A percentile compares a stretch with the other conserved stretches of the same genome.
Conservation (phyloP, 257 asterid genomes). For the Asclepias syriaca region DNA sequence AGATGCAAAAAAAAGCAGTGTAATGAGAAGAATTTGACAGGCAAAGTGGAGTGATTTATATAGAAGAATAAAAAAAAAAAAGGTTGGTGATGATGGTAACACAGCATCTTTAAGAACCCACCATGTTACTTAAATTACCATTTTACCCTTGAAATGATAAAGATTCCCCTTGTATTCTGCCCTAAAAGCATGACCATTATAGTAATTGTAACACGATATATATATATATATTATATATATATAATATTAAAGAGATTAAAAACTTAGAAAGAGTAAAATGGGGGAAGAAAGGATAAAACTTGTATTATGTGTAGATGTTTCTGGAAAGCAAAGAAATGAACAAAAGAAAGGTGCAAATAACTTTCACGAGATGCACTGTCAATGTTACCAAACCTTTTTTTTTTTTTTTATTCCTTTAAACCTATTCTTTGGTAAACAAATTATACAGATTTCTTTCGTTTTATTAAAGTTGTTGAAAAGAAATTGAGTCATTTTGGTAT, state of each 20-base stretch:
- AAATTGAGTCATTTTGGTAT: no score
- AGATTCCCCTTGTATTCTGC: background rate
- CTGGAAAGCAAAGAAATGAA: slow-evolving; percentile 29
- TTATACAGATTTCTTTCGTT: no score
- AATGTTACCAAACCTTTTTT: slow-evolving; percentile 3
- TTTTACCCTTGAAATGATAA: background rate
- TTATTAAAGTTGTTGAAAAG: no score
- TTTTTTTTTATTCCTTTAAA: background rate
- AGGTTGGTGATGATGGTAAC: slow-evolving; percentile 17
- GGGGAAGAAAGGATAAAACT: background rate
- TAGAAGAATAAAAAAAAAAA: background rate
- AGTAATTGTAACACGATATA: background rate
- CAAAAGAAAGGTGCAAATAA: slow-evolving; percentile 18
- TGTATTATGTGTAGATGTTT: slow-evolving; percentile 16
- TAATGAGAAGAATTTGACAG: background rate
- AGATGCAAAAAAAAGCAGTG: background rate
- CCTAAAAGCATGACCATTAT: background rate
- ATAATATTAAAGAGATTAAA: background rate
- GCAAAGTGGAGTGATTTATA: slow-evolving; percentile 7
- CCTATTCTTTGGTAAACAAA: no score
- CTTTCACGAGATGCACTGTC: slow-evolving; percentile 26
- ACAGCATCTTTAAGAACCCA: background rate
- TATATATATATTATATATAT: background rate
- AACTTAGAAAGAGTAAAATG: background rate
- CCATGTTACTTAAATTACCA: background rate